These are phyloP conservation scores for Podospora fimiseda DNA, from an alignment of 495 filamentous ascomycete species.

Conservation along the genomic window DNA sequence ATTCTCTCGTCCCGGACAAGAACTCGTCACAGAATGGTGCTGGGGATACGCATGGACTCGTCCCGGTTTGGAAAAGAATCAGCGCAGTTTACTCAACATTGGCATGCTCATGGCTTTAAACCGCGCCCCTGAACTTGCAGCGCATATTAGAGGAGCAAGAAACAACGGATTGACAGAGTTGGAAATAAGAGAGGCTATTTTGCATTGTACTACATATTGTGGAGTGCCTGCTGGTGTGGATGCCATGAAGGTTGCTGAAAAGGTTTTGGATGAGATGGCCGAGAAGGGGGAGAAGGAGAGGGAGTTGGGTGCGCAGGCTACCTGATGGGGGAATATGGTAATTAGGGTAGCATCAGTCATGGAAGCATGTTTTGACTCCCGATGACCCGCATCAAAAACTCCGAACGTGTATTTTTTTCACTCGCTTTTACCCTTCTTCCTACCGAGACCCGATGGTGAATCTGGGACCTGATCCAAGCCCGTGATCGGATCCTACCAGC, in stretches of 20 bases:
- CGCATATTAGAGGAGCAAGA: conserved; percentile 49
- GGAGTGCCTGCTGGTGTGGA: conserved; percentile 54
- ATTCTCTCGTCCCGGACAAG: conserved; percentile 48
- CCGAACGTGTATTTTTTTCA: no score
- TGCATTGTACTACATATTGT: conserved; percentile 50
- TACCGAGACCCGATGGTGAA: no score
- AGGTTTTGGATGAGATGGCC: conserved; percentile 32
- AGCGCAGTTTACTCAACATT: conserved; percentile 49
- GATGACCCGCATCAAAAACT: no score
- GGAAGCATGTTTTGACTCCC: no score
- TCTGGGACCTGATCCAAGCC: no score
- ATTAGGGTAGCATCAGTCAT: no score
- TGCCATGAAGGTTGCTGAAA: conserved; percentile 39
- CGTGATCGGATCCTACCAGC: no score
- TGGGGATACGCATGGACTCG: conserved; percentile 52
- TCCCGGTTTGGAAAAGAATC: conserved; percentile 48
- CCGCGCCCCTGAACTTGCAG: conserved; percentile 44
- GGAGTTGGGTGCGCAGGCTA: background rate
- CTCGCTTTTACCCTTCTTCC: no score
- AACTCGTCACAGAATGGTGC: conserved; percentile 48
- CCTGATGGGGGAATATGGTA: no score
- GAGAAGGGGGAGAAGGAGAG: conserved; percentile 8
- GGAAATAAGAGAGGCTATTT: conserved; percentile 50
- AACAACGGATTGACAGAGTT: conserved; percentile 47
- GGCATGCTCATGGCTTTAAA: conserved; percentile 50